Percentiles rank a stretch among this genome's conserved stretches.
phyloP scores from a whole-genome alignment of 768 basidiomycete genomes.

The Pulveroboletus sp. region DNA sequence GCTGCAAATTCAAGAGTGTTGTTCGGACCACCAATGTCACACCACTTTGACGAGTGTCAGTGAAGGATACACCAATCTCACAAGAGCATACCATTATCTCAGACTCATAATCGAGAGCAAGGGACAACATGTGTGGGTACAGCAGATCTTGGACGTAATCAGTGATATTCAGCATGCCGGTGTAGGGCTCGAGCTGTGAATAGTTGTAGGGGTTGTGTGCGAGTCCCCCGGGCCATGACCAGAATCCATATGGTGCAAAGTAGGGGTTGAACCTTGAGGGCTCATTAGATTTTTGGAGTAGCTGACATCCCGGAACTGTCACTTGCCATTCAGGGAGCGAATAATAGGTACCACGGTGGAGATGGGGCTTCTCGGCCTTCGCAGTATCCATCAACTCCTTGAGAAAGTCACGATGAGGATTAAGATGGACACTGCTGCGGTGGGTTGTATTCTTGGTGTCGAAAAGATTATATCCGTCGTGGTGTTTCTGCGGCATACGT shows the following conservation, averaged over 20 bases:
- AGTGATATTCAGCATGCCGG: slow-evolving; percentile 45
- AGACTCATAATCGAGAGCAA: slow-evolving; percentile 45
- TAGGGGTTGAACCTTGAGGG: slow-evolving; percentile 51
- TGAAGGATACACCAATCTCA: background rate
- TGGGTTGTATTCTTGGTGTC: slow-evolving; percentile 54
- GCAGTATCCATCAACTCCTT: slow-evolving; percentile 49
- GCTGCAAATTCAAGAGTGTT: slow-evolving; percentile 44
- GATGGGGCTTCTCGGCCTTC: slow-evolving; percentile 44
- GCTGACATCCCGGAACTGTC: background rate
- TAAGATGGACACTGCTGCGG: slow-evolving; percentile 46
- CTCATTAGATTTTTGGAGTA: background rate
- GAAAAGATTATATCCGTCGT: slow-evolving; percentile 58
- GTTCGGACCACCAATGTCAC: slow-evolving; percentile 54
- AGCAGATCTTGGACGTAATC: slow-evolving; percentile 54
- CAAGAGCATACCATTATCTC: slow-evolving; percentile 49
- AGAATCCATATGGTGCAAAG: slow-evolving; percentile 48
- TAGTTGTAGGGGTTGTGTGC: slow-evolving; percentile 50
- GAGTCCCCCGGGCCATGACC: slow-evolving; percentile 51
- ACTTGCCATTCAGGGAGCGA: slow-evolving; percentile 53
- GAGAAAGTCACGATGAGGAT: slow-evolving; percentile 51
- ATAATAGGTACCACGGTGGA: slow-evolving; percentile 59
- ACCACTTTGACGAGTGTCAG: slow-evolving; percentile 40
- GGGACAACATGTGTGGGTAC: slow-evolving; percentile 49
- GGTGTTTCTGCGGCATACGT: slow-evolving; percentile 46
- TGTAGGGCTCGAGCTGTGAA: slow-evolving; percentile 51